Base-by-base conservation (phyloP, 768 basidiomycete species). In the Suillus hirtellus region DNA sequence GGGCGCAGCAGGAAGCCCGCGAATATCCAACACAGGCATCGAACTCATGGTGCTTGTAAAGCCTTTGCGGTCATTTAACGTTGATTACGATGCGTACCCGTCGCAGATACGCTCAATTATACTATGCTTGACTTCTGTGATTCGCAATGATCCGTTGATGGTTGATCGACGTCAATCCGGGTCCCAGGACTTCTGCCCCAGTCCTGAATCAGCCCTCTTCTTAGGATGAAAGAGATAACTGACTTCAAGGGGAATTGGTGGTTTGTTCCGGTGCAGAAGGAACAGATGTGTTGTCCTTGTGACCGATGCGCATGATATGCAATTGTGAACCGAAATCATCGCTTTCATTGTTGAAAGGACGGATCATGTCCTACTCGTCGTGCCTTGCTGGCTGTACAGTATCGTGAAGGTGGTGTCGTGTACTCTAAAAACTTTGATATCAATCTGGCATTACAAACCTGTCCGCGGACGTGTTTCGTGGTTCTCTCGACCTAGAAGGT, bases 61-160 rank as follows among this genome's bases (percentile, higher is more conserved):
- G 52, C 52, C 31, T 52, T 34, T 52, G 31, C 52, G 52, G 52
- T 53, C 31, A 53, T 53, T 53, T 53, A 2, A 34, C 11, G 52
- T 19, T 53, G 34, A 34, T 53, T 35, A 35, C 11, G 11, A 17
- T 56, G 55, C 38, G 15, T 10, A 56, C 21, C 38, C 34, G 31
- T 53, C 52, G 34, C 52, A 53, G 52, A 53, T 53, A 38, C n/a
- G 17, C 15, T 15, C 37, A 17, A 40, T 40, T 37, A 56, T 4
- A 38, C n/a, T 21, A 55, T 4, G 4, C 37, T 40, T 24, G 37
- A 19, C 37, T 56, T 40, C 24, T 56, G 38, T 40, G 55, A 56
- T 40, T 56, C 55, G 37, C 55, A 40, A 24, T 56, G 37, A 56
- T 56, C 54, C 37, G 54, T 55, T 55, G 27, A 52, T 35, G 19